Evolutionary conservation across 2,329 filamentous ascomycete species (phyloP).

Genomic region (Colletotrichum sansevieriae): DNA sequence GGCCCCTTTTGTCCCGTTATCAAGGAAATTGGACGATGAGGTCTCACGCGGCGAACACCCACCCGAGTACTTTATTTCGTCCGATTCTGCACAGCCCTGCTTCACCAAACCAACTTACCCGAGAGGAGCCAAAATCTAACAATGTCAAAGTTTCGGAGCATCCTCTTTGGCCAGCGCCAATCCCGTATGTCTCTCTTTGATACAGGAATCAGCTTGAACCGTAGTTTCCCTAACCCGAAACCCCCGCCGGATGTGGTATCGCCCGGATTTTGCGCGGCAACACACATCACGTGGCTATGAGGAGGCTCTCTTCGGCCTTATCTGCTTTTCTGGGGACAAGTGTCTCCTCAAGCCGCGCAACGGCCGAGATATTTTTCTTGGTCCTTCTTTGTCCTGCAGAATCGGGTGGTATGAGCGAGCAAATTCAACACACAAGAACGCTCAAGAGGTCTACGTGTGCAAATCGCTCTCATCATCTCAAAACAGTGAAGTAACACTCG

Average conservation of each 20-base stretch:
- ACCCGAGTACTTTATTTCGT: neutral
- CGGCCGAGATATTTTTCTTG: too few species aligned
- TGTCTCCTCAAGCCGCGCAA: too few species aligned
- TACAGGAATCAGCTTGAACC: neutral
- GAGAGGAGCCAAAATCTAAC: neutral
- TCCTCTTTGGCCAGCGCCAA: neutral
- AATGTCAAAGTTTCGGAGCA: neutral
- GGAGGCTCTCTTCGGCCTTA: neutral
- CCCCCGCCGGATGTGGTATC: conserved; percentile 9
- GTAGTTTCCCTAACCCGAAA: neutral
- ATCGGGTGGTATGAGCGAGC: too few species aligned
- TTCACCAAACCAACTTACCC: neutral
- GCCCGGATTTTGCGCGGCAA: neutral
- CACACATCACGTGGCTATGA: neutral
- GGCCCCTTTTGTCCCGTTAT: too few species aligned
- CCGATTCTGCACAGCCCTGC: too few species aligned
- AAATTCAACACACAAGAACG: too few species aligned
- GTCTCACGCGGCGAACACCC: neutral
- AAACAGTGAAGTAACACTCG: too few species aligned
- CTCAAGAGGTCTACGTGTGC: too few species aligned
- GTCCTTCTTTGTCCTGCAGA: too few species aligned
- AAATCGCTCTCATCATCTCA: too few species aligned
- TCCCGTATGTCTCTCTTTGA: conserved; percentile 10
- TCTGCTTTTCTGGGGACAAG: neutral
- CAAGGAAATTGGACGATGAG: too few species aligned